A percentile compares a stretch with the other conserved stretches of the same genome.
Conservation (phyloP, 441 rosid genomes). For the Erodium trifolium region DNA sequence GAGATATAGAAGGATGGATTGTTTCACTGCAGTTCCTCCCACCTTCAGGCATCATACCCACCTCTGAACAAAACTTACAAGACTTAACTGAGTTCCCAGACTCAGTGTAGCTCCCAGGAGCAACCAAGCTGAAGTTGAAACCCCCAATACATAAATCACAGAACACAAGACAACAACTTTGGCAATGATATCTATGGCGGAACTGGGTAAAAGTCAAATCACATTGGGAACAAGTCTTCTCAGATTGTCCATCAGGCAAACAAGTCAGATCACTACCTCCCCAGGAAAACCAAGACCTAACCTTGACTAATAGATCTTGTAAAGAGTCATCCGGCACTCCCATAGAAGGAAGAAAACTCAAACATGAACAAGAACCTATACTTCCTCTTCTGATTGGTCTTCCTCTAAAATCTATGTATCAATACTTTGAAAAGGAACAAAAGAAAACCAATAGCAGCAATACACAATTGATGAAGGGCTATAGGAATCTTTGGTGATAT, state of each 20-base stretch:
- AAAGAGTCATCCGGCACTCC: constrained; percentile 67
- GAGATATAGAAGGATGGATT: constrained; percentile 43
- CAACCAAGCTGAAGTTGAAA: constrained; percentile 30
- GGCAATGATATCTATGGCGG: constrained; percentile 85
- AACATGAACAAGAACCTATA: constrained; percentile 23
- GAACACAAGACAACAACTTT: constrained; percentile 85
- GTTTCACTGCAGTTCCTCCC: constrained; percentile 35
- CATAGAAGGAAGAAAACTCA: constrained; percentile 46
- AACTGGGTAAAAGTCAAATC: constrained; percentile 68
- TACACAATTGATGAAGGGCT: constrained; percentile 6
- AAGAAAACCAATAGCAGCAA: constrained; percentile 12
- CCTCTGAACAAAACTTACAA: constrained; percentile 81
- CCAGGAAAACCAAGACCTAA: constrained; percentile 68
- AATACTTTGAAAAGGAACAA: not conserved
- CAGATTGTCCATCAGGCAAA: constrained; percentile 32
- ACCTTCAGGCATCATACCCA: constrained; percentile 49
- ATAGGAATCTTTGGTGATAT: not conserved
- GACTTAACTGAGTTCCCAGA: constrained; percentile 63
- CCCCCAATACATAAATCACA: constrained; percentile 70
- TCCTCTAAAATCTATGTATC: constrained; percentile 13
- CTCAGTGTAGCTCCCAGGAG: constrained; percentile 39
- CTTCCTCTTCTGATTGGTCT: constrained; percentile 16
- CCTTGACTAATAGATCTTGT: constrained; percentile 59
- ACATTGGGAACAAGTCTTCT: constrained; percentile 89
- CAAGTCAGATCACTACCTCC: constrained; percentile 45